Percentiles rank a stretch among this genome's conserved stretches.
Evolutionary conservation across 1,284 basidiomycete genomes (phyloP).

Genomic region (Boletellus deceptivus): DNA sequence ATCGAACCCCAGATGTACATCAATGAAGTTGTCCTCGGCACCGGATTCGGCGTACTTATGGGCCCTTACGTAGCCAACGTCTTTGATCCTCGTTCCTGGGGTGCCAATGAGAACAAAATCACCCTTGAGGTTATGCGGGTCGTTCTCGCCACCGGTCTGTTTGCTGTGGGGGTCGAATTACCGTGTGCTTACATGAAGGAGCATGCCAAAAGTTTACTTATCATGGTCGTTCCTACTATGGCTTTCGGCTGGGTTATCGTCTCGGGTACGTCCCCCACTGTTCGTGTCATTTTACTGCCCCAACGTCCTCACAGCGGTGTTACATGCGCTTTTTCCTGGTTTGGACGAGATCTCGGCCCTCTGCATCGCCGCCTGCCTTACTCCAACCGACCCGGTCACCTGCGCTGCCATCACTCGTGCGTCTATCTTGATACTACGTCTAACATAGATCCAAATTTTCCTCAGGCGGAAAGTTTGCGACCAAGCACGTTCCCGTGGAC

Average conservation of each 20-base stretch:
- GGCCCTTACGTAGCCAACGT: slow-evolving; percentile 75
- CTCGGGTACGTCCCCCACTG: slow-evolving; percentile 42
- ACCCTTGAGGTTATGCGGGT: slow-evolving; percentile 79
- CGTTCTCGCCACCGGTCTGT: slow-evolving; percentile 67
- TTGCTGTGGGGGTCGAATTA: slow-evolving; percentile 73
- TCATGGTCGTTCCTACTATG: slow-evolving; percentile 78
- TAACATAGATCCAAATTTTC: slow-evolving; percentile 22
- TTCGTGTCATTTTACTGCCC: background rate
- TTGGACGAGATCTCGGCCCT: slow-evolving; percentile 75
- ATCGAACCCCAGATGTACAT: slow-evolving; percentile 63
- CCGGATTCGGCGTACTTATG: slow-evolving; percentile 70
- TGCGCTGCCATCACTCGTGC: slow-evolving; percentile 42
- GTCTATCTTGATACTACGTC: slow-evolving; percentile 3
- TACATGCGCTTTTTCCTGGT: slow-evolving; percentile 67
- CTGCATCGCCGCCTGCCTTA: slow-evolving; percentile 86
- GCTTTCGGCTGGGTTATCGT: slow-evolving; percentile 73
- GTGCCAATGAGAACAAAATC: slow-evolving; percentile 50
- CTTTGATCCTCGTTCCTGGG: slow-evolving; percentile 83
- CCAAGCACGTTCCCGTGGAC: slow-evolving; percentile 82
- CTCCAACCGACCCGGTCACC: slow-evolving; percentile 90
- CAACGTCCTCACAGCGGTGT: slow-evolving; percentile 40
- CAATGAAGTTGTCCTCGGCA: slow-evolving; percentile 92
- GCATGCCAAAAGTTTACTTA: slow-evolving; percentile 56
- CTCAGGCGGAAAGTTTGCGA: slow-evolving; percentile 84
- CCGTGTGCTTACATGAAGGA: slow-evolving; percentile 64